Evolutionary conservation across 805 yeast genomes (phyloP), one percentile per base, ranked within the genome.

Genomic region (Tetrapisispora taiwanensis): DNA sequence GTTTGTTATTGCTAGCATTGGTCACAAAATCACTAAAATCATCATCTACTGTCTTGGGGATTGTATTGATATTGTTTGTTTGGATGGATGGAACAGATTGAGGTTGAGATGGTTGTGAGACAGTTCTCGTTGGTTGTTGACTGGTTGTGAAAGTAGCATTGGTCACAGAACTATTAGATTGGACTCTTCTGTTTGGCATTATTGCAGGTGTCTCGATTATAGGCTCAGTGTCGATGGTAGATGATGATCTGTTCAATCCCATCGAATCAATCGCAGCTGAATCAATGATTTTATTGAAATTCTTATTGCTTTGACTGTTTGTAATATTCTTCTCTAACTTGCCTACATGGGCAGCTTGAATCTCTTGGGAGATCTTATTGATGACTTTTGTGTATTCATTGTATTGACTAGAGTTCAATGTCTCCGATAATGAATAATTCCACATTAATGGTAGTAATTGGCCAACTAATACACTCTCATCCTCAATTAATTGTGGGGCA

Each of bases 371-470:
- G 15, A 75, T 65, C 15, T 55, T 58, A 36, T 71, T 70, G 15
- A 76, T 70, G 0, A 62, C 60, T 2, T 52, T 56, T 39, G 65
- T 62, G 45, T 68, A 71, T 17, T 52, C 53, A 24, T 62, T 50
- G 54, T 75, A 79, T 48, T 74, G 72, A 1, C 50, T 49, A 7
- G 66, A 55, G 10, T 65, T 65, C 28, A 79, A 53, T 8, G 70
- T 66, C 4, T 71, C 57, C 4, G 76, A 67, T 57, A 75, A 67
- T 0, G 79, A 67, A 38, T 75, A 62, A 13, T 64, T 61, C 71
- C 79, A 71, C 45, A 78, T 59, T 35, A 71, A 69, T 0, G 85
- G 84, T 10, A 79, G 47, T 4, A 77, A 71, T 24, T 70, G 69
- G n/a, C 70, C 69, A n/a, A 84, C 63, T 18, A 64, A 72, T 15